These are phyloP conservation scores for Chrysopogon serrulatus DNA, from an alignment of 176 grass and related monocot genomes.

Conservation along the genomic window DNA sequence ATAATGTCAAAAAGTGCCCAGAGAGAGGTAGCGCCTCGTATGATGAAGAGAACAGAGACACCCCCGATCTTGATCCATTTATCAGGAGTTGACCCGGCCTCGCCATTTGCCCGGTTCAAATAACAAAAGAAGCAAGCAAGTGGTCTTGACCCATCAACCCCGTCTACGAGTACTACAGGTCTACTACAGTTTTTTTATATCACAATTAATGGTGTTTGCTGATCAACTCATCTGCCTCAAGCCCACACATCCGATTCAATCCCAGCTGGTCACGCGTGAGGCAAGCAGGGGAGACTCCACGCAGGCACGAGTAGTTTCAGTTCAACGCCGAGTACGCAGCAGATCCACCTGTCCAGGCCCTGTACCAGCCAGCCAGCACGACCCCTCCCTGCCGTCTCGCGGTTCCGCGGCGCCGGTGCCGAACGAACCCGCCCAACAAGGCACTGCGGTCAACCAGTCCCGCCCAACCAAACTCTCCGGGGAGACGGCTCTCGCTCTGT, in stretches of 20 bases:
- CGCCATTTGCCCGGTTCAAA: background rate
- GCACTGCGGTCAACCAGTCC: background rate
- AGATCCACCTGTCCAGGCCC: conserved; percentile 1
- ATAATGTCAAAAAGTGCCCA: background rate
- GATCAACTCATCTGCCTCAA: background rate
- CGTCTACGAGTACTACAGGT: too few species aligned
- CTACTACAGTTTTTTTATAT: background rate
- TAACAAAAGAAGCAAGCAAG: background rate
- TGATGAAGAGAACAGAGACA: background rate
- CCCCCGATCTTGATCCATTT: background rate
- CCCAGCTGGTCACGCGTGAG: background rate
- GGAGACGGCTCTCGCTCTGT: background rate
- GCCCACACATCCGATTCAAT: background rate
- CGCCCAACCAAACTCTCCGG: background rate
- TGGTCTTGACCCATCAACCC: background rate
- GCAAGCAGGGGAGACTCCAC: background rate
- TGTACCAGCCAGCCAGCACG: too few species aligned
- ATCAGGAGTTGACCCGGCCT: background rate
- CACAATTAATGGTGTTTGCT: too few species aligned
- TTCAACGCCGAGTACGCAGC: background rate
- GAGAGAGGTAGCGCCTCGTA: background rate
- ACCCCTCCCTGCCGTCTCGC: too few species aligned
- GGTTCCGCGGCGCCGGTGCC: too few species aligned
- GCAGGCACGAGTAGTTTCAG: background rate
- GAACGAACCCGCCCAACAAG: background rate